phyloP scores from a whole-genome alignment of 768 basidiomycete species.

The Panaeolus cyanescens region DNA sequence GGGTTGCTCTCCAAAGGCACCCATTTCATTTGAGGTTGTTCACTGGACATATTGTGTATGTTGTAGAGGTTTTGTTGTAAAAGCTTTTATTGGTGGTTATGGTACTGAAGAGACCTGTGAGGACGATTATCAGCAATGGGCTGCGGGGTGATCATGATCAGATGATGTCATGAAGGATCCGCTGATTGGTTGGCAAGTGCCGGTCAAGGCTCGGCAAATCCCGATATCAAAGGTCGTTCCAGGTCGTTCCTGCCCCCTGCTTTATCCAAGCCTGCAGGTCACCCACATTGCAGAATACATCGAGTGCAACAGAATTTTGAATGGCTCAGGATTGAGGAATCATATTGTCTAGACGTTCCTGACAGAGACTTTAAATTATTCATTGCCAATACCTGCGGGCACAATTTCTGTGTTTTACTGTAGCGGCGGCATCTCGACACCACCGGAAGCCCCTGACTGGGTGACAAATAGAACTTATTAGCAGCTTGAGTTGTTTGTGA shows the following conservation, averaged over 20 bases:
- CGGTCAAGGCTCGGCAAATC: background rate
- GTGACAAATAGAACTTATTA: too few species aligned
- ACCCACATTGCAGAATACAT: too few species aligned
- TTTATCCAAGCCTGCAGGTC: too few species aligned
- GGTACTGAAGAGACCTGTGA: background rate
- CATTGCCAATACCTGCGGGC: too few species aligned
- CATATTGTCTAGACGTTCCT: too few species aligned
- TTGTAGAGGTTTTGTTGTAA: background rate
- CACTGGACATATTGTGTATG: constrained; percentile 9
- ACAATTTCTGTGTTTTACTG: too few species aligned
- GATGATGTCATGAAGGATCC: background rate
- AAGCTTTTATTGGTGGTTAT: background rate
- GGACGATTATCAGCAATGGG: background rate
- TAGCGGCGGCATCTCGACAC: too few species aligned
- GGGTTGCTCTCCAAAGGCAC: constrained; percentile 82
- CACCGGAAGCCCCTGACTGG: too few species aligned
- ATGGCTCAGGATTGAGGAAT: too few species aligned
- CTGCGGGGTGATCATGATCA: constrained; percentile 2
- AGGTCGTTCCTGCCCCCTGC: background rate
- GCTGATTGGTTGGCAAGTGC: background rate
- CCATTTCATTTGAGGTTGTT: constrained; percentile 49
- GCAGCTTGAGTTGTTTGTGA: too few species aligned
- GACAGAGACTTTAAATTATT: too few species aligned
- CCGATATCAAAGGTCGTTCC: background rate
- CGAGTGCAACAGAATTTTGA: too few species aligned